Percentiles rank a stretch among this genome's conserved stretches.
These are phyloP conservation scores for Sclerotinia borealis DNA, from an alignment of 2,329 filamentous ascomycete species.

Conservation along the genomic window DNA sequence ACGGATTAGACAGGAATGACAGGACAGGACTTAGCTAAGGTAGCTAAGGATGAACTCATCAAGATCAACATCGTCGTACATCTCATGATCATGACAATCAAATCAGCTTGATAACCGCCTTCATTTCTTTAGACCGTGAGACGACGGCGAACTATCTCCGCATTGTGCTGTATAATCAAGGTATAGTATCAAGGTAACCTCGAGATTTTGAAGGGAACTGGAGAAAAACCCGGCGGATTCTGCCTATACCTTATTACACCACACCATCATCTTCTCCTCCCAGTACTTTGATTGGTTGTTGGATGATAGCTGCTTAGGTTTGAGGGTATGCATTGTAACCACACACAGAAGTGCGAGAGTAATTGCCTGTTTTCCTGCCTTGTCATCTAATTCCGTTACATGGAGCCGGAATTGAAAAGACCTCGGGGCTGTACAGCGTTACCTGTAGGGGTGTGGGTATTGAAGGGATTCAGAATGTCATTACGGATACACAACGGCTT, in stretches of 20 bases:
- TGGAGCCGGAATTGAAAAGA: not conserved
- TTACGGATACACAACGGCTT: conserved; percentile 5
- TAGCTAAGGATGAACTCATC: not conserved
- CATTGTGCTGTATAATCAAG: not conserved
- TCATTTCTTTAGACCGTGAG: not conserved
- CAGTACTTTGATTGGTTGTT: not conserved
- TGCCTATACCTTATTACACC: not conserved
- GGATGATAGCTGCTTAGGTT: not conserved
- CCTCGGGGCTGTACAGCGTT: conserved; percentile 2
- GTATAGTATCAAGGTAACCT: not conserved
- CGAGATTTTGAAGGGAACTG: not conserved
- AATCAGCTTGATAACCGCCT: not conserved
- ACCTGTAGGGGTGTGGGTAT: not conserved
- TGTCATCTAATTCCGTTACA: not conserved
- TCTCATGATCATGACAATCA: not conserved
- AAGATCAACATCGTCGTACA: not conserved
- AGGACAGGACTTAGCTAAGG: not conserved
- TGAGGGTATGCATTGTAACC: not conserved
- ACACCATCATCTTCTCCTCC: not conserved
- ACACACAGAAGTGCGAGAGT: conserved; percentile 2
- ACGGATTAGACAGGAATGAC: not conserved
- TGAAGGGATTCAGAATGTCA: not conserved
- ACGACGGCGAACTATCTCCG: conserved; percentile 1
- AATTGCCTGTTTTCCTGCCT: conserved; percentile 2
- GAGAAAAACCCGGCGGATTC: not conserved